Base-by-base conservation (phyloP, 2,329 filamentous ascomycete species). In the Arthroderma uncinatum region DNA sequence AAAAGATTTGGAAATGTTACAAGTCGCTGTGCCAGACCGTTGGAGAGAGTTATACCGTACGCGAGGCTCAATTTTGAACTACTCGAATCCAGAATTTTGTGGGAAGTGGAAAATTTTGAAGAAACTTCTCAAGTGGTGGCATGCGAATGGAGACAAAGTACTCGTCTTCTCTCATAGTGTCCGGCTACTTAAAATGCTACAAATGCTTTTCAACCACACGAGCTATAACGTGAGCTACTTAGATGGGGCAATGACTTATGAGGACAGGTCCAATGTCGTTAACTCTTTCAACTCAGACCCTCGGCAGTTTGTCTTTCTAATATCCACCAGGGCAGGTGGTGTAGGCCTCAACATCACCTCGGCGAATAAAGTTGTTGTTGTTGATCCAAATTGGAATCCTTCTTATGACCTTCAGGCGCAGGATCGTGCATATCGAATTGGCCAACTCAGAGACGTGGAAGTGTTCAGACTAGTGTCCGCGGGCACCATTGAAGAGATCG, bases 311-410 rank as follows among this genome's bases (percentile, higher is more conserved):
- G 90, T 96, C 4, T 98, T 98, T 65, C 78, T 98, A 19, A 96
- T 98, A 65, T 95, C 88, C 21, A 96, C 93, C 5, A 89, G 87
- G 67, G 91, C 93, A 2, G 93, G 93, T 23, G 93, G 93, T 3
- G 87, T 96, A 0, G 93, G 93, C 0, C 77, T 98, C 28, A 98
- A 98, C 68, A 97, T 98, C 67, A 95, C 92, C 0, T 93, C 89
- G 1, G 93, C 93, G 1, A 98, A 98, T 73, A 97, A 97, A 72
- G 93, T 98, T 0, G 92, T 98, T 40, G 89, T 98, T 36, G 84
- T 97, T 52, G 93, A 97, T 68, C 93, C 93, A 0, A 93, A 97
- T 65, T 98, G 93, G 93, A 98, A 98, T 63, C 93, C 93, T 0
- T 82, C 89, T 1, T 92, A 93, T 63, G 93, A 98, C 66, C 79